Evolutionary conservation across 1,139 yeast species (phyloP).

Genomic region (Hemisphaericaspora xylanilytica): DNA sequence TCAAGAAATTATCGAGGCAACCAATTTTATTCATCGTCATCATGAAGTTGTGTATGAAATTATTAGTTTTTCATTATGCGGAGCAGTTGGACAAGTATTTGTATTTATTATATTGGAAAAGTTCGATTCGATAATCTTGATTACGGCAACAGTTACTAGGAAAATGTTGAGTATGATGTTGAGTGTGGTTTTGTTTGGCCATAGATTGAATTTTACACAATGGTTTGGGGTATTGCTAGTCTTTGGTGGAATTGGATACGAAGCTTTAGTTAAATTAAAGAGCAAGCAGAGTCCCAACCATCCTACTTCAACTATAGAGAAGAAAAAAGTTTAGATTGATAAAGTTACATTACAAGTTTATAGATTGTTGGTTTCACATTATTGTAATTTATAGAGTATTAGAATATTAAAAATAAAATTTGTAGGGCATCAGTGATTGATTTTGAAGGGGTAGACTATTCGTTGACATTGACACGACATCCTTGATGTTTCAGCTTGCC

Average conservation of each 20-base stretch:
- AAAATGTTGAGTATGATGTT: constrained; percentile 94
- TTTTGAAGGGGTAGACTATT: too few species aligned
- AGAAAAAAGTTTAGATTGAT: constrained; percentile 3
- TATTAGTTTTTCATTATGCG: constrained; percentile 67
- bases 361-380: background rate
- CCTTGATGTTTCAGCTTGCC: too few species aligned
- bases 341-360: background rate
- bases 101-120: constrained; percentile 79
- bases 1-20: constrained; percentile 50
- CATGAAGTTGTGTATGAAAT: constrained; percentile 56
- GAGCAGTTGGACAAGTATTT: constrained; percentile 90
- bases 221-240: constrained; percentile 80
- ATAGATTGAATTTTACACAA: constrained; percentile 58
- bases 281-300: background rate
- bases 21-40: constrained; percentile 40
- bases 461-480: too few species aligned
- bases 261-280: constrained; percentile 22
- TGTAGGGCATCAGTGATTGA: too few species aligned
- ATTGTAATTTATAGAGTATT: background rate
- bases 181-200: constrained; percentile 85
- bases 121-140: constrained; percentile 80
- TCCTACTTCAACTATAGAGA: background rate
- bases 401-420: too few species aligned
- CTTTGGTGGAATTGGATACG: constrained; percentile 61
- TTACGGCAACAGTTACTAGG: constrained; percentile 93